These are phyloP conservation scores for Aureobasidium sp. DNA, from an alignment of 2,329 filamentous ascomycete species.

Conservation along the genomic window DNA sequence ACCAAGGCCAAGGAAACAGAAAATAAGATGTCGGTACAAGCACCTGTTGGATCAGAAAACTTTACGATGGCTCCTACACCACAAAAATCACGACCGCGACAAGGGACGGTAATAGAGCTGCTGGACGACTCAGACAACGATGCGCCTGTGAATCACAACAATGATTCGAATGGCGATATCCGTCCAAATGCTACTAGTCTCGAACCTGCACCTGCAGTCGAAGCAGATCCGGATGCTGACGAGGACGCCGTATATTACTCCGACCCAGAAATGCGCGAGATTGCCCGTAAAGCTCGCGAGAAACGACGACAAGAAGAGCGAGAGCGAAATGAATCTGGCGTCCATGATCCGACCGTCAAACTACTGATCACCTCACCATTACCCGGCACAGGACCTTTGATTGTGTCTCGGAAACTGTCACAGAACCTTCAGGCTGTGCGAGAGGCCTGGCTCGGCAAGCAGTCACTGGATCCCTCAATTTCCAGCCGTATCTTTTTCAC, in stretches of 20 bases:
- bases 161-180: conserved; percentile 12
- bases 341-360: conserved; percentile 47
- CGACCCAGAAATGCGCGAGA: conserved; percentile 38
- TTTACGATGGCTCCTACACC: conserved; percentile 6
- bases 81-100: neutral
- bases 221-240: conserved; percentile 20
- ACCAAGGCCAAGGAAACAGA: conserved; percentile 13
- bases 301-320: conserved; percentile 28
- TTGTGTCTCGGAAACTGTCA: conserved; percentile 60
- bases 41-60: conserved; percentile 17
- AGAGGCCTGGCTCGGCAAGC: conserved; percentile 60
- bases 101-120: conserved; percentile 15
- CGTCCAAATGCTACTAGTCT: neutral
- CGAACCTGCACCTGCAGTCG: conserved; percentile 10
- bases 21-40: conserved; percentile 16
- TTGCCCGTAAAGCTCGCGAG: conserved; percentile 37
- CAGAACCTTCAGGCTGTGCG: conserved; percentile 63
- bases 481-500: conserved; percentile 63
- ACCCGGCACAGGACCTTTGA: conserved; percentile 50
- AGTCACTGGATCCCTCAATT: conserved; percentile 33
- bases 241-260: conserved; percentile 27
- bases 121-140: conserved; percentile 6
- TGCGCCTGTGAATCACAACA: conserved; percentile 8
- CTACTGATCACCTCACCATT: conserved; percentile 65
- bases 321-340: conserved; percentile 19